Conservation (phyloP, 2,329 filamentous ascomycete genomes). For the Calonectria crousiana region DNA sequence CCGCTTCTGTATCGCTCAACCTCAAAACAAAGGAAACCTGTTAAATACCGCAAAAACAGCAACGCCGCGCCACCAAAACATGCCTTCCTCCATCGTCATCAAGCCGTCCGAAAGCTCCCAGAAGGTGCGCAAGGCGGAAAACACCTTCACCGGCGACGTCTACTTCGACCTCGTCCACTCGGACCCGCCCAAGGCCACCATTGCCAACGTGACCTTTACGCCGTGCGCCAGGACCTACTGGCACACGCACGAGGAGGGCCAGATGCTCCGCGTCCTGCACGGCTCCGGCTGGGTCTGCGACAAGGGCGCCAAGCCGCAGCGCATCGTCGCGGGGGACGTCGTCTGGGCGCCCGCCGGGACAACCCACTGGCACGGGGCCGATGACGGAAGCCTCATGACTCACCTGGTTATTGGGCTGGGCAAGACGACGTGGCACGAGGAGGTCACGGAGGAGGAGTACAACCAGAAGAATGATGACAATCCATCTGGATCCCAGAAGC, state of each 20-base stretch:
- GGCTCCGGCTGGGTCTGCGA: conserved; percentile 20
- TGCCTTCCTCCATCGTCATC: neutral
- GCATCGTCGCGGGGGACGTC: conserved; percentile 3
- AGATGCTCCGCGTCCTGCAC: conserved; percentile 4
- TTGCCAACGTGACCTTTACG: conserved; percentile 14
- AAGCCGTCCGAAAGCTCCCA: conserved; percentile 1
- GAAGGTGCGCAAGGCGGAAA: neutral
- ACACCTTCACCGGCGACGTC: conserved; percentile 19
- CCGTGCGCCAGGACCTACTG: conserved; percentile 18
- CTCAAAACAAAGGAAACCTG: neutral
- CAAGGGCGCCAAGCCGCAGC: conserved; percentile 5
- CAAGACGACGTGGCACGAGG: conserved; percentile 17
- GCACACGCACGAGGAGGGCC: conserved; percentile 18
- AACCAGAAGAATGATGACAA: neutral
- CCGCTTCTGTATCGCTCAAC: neutral
- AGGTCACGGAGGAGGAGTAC: conserved; percentile 17
- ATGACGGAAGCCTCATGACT: conserved; percentile 6
- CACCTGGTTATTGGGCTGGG: conserved; percentile 11
- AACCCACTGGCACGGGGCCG: conserved; percentile 19
- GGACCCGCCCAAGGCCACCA: neutral
- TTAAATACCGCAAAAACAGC: neutral
- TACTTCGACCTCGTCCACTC: conserved; percentile 6
- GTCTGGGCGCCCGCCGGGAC: conserved; percentile 10
- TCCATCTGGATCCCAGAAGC: neutral
- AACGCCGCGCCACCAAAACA: neutral